phyloP scores from a whole-genome alignment of 2,329 filamentous ascomycete genomes.

The Alternaria metachromatica region DNA sequence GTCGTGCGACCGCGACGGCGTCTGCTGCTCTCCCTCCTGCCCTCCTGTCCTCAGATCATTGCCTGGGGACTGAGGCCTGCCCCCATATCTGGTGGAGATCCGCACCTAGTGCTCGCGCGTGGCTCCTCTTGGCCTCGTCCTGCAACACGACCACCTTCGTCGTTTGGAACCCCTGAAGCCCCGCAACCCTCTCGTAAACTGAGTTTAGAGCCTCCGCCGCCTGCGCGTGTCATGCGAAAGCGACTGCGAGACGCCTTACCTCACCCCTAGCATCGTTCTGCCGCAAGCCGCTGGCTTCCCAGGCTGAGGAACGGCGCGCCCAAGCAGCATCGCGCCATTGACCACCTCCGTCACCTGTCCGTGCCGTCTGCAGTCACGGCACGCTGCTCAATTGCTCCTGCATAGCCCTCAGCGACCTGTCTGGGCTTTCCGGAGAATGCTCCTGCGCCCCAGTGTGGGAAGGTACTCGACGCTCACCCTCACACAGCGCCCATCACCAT shows the following conservation, averaged over 20 bases:
- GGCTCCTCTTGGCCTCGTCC: constrained; percentile 21
- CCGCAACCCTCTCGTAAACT: constrained; percentile 21
- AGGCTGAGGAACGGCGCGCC: constrained; percentile 6
- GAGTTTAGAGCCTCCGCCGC: constrained; percentile 24
- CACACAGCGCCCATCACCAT: constrained; percentile 20
- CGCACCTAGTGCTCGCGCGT: constrained; percentile 21
- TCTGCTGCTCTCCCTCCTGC: not conserved
- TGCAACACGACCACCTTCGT: constrained; percentile 25
- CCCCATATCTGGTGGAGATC: constrained; percentile 4
- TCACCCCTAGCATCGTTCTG: constrained; percentile 7
- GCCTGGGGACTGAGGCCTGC: not conserved
- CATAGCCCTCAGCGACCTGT: constrained; percentile 15
- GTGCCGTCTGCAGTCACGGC: constrained; percentile 17
- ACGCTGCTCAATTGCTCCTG: constrained; percentile 14
- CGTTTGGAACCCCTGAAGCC: constrained; percentile 23
- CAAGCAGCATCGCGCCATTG: constrained; percentile 14
- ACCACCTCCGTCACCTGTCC: constrained; percentile 12
- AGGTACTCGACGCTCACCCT: constrained; percentile 22
- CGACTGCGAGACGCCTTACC: constrained; percentile 20
- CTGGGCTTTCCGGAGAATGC: constrained; percentile 37
- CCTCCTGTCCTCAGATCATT: not conserved
- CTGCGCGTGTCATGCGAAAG: constrained; percentile 32
- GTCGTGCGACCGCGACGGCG: not conserved
- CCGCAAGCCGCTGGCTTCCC: constrained; percentile 1
- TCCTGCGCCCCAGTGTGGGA: constrained; percentile 26